These are phyloP conservation scores for Trichaptum fuscoviolaceum DNA, from an alignment of 768 basidiomycete genomes.

Conservation along the genomic window DNA sequence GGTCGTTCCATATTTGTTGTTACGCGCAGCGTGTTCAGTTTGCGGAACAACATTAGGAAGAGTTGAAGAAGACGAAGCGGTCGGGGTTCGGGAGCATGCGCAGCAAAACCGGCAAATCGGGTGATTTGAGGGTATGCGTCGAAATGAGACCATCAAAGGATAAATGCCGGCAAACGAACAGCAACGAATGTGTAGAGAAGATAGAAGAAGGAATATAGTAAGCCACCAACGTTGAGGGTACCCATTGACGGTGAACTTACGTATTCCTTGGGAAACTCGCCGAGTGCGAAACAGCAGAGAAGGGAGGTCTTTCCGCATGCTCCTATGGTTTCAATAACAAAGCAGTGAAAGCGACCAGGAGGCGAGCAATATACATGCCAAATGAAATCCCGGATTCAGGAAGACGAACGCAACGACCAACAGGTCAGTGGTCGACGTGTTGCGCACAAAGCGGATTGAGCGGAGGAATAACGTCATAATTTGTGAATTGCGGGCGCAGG, in stretches of 20 bases:
- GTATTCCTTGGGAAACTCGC: constrained; percentile 95
- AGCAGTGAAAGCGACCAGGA: no score
- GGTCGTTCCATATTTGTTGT: neutral
- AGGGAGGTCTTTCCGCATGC: constrained; percentile 96
- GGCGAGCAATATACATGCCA: neutral
- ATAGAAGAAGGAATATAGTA: neutral
- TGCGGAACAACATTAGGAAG: neutral
- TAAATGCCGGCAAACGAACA: neutral
- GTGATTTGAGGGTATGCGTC: neutral
- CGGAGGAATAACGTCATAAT: neutral
- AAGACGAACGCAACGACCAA: neutral
- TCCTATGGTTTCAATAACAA: constrained; percentile 39
- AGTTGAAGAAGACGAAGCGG: neutral
- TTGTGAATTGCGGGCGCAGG: neutral
- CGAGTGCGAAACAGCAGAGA: constrained; percentile 86
- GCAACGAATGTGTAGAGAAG: neutral
- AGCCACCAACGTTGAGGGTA: neutral
- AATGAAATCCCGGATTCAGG: neutral
- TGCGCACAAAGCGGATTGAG: neutral
- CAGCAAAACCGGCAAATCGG: neutral
- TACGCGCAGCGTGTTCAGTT: neutral
- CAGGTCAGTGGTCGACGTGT: neutral
- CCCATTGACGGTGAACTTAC: constrained; percentile 40
- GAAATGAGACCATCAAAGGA: neutral
- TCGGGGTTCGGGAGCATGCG: neutral